Conservation (phyloP, 345 rosid genomes). For the Lepidium africanum region DNA sequence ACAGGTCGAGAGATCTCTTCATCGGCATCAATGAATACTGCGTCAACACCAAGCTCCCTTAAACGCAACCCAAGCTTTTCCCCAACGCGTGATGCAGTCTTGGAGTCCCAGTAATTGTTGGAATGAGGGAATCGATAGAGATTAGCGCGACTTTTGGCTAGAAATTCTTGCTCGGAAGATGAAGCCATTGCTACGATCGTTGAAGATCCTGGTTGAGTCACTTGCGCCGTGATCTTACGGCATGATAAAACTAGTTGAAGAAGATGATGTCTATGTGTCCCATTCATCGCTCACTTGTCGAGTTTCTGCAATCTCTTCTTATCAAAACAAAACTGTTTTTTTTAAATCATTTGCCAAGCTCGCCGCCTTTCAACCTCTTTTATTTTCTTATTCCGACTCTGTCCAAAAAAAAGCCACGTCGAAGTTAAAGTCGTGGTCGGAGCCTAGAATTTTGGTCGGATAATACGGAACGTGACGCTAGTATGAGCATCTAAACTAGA, state of each 20-base stretch:
- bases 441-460: background rate
- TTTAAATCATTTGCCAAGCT: slow-evolving; percentile 8
- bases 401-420: background rate
- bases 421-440: background rate
- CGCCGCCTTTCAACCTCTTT: background rate
- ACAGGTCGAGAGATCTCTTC: slow-evolving; percentile 73
- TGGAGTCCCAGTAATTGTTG: slow-evolving; percentile 55
- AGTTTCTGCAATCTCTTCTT: background rate
- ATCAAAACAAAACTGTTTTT: background rate
- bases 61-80: slow-evolving; percentile 70
- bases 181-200: slow-evolving; percentile 87
- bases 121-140: slow-evolving; percentile 53
- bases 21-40: slow-evolving; percentile 43
- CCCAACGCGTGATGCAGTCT: slow-evolving; percentile 74
- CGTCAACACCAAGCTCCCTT: slow-evolving; percentile 50
- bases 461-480: no score
- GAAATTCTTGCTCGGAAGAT: slow-evolving; percentile 69
- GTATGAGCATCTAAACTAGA: no score
- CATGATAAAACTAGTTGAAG: slow-evolving; percentile 78
- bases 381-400: background rate
- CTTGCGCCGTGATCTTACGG: slow-evolving; percentile 82
- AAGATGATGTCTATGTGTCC: slow-evolving; percentile 38
- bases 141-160: slow-evolving; percentile 51
- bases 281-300: slow-evolving; percentile 20
- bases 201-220: slow-evolving; percentile 47